Evolutionary conservation across 768 basidiomycete species (phyloP), one percentile per base, ranked within the genome.

Genomic region (Tulasnella sp.): DNA sequence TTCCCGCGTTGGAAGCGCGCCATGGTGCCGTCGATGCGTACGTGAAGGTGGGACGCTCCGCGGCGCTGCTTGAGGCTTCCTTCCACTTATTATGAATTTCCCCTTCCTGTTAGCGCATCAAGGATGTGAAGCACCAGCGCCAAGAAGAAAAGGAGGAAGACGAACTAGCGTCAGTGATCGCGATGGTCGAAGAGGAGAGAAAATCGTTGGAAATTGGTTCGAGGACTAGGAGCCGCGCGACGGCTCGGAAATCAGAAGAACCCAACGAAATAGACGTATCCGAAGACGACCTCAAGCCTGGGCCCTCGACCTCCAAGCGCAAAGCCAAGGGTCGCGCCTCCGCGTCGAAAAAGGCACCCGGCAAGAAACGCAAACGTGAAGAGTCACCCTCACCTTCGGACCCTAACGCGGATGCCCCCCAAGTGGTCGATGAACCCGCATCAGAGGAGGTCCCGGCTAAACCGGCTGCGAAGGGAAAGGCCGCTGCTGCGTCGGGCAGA

Each of bases 361-460:
- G 73, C 73, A 77, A 58, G 19, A 77, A 77, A 19, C 76, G 76
- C 31, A 77, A 77, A 38, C 46, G 76, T 18, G 76, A 58, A 62
- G 19, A 27, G 27, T 77, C 76, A 62, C 76, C 58, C 34, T 8
- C 27, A 24, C 31, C 76, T 62, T 39, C 48, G 36, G 62, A 56
- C n/a, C 12, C 56, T n/a, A 36, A 42, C 34, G 36, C 31, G 24
- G 73, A 40, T 18, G 4, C n/a, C 18, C 24, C 73, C 18, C 39
- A 40, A 40, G 73, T 14, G 38, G 73, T 21, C 36, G 56, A 58
- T 14, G 56, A n/a, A 9, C 72, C 72, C 34, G 18, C 19, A 31
- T 24, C 38, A 27, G 36, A 42, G 19, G 40, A 73, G 21, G 72
- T 36, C 31, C 16, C 31, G 27, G 36, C n/a, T 36, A 74, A 38